These are phyloP conservation scores for Phytomonas sp. DNA, from an alignment of 208 protist genomes.

Conservation along the genomic window DNA sequence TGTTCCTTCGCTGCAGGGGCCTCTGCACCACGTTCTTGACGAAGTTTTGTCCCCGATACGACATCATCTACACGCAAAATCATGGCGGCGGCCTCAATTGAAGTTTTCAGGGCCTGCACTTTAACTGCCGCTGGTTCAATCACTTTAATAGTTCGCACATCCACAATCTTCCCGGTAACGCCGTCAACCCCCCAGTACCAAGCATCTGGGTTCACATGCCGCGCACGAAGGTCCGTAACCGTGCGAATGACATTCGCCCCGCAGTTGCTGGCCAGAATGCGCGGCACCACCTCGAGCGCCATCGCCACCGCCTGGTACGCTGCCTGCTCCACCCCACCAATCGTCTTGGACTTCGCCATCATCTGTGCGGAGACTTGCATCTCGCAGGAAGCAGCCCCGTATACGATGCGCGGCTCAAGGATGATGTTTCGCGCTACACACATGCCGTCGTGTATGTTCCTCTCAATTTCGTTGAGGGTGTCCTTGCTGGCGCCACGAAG, in stretches of 20 bases:
- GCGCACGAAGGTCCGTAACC: constrained; percentile 97
- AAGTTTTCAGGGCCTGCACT: constrained; percentile 97
- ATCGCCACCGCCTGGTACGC: constrained; percentile 95
- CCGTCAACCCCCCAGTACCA: constrained; percentile 97
- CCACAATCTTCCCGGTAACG: constrained; percentile 91
- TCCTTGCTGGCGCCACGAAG: constrained; percentile 99
- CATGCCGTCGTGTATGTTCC: constrained; percentile 99
- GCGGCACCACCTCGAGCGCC: constrained; percentile 93
- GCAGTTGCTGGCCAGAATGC: constrained; percentile 99
- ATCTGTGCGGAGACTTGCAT: constrained; percentile 93
- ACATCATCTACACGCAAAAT: constrained; percentile 99
- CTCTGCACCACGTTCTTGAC: constrained; percentile 50
- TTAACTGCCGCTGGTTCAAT: constrained; percentile 99
- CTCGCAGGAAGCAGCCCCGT: constrained; percentile 98
- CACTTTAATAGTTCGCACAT: constrained; percentile 94
- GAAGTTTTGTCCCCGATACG: constrained; percentile 93
- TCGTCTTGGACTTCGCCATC: constrained; percentile 90
- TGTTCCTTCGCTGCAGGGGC: constrained; percentile 46
- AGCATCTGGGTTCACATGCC: constrained; percentile 82
- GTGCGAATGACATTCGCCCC: constrained; percentile 96
- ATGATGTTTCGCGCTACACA: constrained; percentile 98
- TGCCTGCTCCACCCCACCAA: constrained; percentile 95
- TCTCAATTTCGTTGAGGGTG: constrained; percentile 99
- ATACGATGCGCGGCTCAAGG: constrained; percentile 95
- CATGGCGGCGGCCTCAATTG: constrained; percentile 97